Conservation (phyloP, 345 rosid species). For the Eucalyptus microcorys region DNA sequence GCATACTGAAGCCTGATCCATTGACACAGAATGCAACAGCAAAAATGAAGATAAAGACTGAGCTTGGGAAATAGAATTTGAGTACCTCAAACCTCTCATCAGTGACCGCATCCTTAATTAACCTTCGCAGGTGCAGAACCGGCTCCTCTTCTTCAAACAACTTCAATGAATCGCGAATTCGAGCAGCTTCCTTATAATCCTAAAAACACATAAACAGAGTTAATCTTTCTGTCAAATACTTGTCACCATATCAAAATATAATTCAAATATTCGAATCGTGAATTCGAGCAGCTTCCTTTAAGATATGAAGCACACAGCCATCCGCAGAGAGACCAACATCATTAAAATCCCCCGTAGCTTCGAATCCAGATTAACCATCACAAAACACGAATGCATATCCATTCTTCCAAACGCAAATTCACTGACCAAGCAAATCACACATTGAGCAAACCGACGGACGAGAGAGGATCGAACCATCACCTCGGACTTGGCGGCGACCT, state of each 20-base stretch:
- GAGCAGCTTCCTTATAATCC: conserved; percentile 69
- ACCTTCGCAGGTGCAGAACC: conserved; percentile 31
- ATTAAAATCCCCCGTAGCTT: neutral
- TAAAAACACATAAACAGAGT: neutral
- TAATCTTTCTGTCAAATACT: neutral
- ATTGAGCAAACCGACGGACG: neutral
- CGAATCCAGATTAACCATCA: neutral
- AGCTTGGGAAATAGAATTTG: neutral
- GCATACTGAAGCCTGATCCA: neutral
- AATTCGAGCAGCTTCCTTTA: too few relatives aligned
- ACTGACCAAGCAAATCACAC: neutral
- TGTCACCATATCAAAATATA: neutral
- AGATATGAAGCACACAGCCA: neutral
- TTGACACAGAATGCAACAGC: neutral
- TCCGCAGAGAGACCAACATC: neutral
- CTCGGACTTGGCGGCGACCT: conserved; percentile 41
- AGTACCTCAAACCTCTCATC: conserved; percentile 59
- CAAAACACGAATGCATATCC: neutral
- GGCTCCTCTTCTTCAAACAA: conserved; percentile 65
- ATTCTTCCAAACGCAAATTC: neutral
- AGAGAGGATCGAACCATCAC: neutral
- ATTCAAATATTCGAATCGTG: too few relatives aligned
- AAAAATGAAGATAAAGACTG: neutral
- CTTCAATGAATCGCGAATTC: conserved; percentile 51
- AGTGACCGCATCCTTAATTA: conserved; percentile 37